phyloP scores from a whole-genome alignment of 129 eudicot species.

The Apium graveolens region DNA sequence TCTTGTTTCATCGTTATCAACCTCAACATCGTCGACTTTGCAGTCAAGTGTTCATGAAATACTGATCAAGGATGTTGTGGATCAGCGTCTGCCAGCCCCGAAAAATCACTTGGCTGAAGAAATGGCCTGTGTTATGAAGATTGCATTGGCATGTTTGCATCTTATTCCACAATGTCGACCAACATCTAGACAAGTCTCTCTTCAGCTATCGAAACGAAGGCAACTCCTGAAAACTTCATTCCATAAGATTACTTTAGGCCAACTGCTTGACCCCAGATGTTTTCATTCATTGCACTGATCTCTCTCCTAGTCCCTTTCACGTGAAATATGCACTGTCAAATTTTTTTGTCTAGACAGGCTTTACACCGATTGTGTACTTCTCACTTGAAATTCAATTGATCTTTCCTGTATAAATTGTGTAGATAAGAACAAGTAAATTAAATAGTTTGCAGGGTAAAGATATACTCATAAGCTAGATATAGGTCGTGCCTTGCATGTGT shows the following conservation, averaged over 20 bases:
- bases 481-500: no score
- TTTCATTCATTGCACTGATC: background rate
- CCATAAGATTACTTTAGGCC: conserved; percentile 4
- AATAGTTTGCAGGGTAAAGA: no score
- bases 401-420: background rate
- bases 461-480: no score
- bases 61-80: background rate
- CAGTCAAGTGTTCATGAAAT: background rate
- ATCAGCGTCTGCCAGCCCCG: background rate
- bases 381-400: background rate
- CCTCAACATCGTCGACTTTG: background rate
- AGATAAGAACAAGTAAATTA: background rate
- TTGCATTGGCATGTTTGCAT: conserved; percentile 1
- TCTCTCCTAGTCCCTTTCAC: background rate
- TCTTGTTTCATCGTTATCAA: background rate
- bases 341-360: background rate
- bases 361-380: background rate
- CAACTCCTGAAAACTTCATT: background rate
- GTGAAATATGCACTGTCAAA: background rate
- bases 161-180: background rate
- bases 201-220: background rate
- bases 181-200: conserved; percentile 1
- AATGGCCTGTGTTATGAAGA: background rate
- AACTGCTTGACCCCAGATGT: background rate
- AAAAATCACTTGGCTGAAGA: background rate